Percentiles rank a stretch among this genome's conserved stretches.
Evolutionary conservation across 2,329 filamentous ascomycete genomes (phyloP).

Genomic region (Arachnomyces sp.): DNA sequence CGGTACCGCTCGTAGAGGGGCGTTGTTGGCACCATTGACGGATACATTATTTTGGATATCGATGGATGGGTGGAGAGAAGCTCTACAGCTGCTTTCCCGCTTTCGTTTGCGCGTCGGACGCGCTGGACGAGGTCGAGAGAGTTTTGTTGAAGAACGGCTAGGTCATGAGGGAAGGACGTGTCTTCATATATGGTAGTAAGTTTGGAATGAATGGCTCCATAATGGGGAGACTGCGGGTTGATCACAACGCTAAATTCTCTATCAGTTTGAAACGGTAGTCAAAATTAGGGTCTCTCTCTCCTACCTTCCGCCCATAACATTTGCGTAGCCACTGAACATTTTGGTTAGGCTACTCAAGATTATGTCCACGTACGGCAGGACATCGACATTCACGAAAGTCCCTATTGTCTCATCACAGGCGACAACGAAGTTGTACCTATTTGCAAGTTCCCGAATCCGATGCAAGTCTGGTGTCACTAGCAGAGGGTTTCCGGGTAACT

Average conservation of each 20-base stretch:
- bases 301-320: constrained; percentile 45
- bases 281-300: too few relatives aligned
- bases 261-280: too few relatives aligned
- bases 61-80: constrained; percentile 13
- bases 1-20: constrained; percentile 15
- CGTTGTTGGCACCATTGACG: constrained; percentile 10
- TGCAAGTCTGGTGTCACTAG: constrained; percentile 36
- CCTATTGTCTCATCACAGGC: constrained; percentile 34
- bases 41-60: constrained; percentile 19
- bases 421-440: constrained; percentile 26
- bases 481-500: constrained; percentile 46
- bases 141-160: constrained; percentile 16
- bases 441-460: constrained; percentile 36
- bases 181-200: constrained; percentile 14
- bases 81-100: constrained; percentile 15
- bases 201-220: constrained; percentile 28
- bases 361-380: constrained; percentile 43
- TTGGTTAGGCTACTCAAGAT: constrained; percentile 52
- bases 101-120: constrained; percentile 15
- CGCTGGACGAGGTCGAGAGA: constrained; percentile 17
- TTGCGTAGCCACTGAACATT: constrained; percentile 50
- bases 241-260: too few relatives aligned
- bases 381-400: constrained; percentile 34
- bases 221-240: constrained; percentile 41
- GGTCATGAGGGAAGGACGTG: constrained; percentile 17